Percentiles rank a stretch among this genome's conserved stretches.
Evolutionary conservation across 164 flowering plant genomes (phyloP).

Genomic region (Warburgia ugandensis): DNA sequence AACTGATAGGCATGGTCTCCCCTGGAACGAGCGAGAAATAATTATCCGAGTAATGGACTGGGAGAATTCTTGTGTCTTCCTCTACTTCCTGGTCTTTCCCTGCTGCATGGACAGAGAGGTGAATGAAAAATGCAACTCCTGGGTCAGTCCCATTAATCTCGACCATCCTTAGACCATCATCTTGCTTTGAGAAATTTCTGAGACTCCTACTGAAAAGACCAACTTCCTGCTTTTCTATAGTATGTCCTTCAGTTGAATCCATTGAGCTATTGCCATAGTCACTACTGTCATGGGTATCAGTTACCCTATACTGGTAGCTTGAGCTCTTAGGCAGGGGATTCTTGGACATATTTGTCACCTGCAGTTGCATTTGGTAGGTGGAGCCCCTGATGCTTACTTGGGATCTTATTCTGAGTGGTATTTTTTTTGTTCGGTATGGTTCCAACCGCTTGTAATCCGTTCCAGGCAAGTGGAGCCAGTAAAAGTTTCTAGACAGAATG

Average conservation of each 20-base stretch:
- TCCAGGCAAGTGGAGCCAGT: conserved; percentile 82
- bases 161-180: conserved; percentile 23
- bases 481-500: conserved; percentile 81
- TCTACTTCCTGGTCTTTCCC: conserved; percentile 38
- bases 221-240: conserved; percentile 14
- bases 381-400: conserved; percentile 45
- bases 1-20: conserved; percentile 45
- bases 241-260: conserved; percentile 8
- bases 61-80: conserved; percentile 88
- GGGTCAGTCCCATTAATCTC: conserved; percentile 50
- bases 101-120: conserved; percentile 70
- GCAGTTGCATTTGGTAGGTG: conserved; percentile 58
- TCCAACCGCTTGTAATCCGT: conserved; percentile 84
- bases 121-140: conserved; percentile 93
- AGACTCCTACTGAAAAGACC: conserved; percentile 39
- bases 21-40: conserved; percentile 93
- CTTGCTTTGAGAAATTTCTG: conserved; percentile 26
- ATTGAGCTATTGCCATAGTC: conserved; percentile 26
- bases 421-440: conserved; percentile 51
- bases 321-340: conserved; percentile 23
- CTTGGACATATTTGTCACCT: conserved; percentile 51
- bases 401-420: conserved; percentile 72
- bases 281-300: conserved; percentile 6
- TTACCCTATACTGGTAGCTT: conserved; percentile 26
- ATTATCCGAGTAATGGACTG: conserved; percentile 94